Base-by-base conservation (phyloP, 2,329 filamentous ascomycete genomes). In the Aspergillus sclerotialis region DNA sequence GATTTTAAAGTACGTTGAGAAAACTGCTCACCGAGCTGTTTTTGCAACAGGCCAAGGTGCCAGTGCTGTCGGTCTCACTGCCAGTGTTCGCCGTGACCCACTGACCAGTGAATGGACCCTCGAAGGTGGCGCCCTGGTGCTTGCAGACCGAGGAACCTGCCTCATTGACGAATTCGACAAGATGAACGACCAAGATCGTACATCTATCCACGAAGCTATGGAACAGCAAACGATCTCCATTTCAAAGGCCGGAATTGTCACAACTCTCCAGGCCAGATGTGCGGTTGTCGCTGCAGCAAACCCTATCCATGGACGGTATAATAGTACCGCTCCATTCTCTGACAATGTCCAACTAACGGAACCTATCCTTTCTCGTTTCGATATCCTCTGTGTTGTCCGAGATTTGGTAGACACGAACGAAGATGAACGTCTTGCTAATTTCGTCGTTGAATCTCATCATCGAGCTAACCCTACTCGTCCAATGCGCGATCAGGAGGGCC, bases 161-260 rank as follows among this genome's bases (percentile, higher is more conserved):
- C 72, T 98, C 18, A 98, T 98, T 43, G 92, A 98, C 53, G 92
- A 98, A 64, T 98, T 98, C 52, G 92, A 98, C 75, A 98, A 98
- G 73, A 98, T 98, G 92, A 96, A 96, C 60, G 92, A 98, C 59
- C 88, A 96, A 58, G 92, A 98, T 61, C 80, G 92, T 45, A 96
- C 92, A 1, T 94, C 88, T 6, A 98, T 98, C 49, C 92, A 98
- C 74, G 92, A 98, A 71, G 92, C 92, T 40, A 98, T 98, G 92
- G 92, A 98, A 64, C 92, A 98, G 64, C 92, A 98, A 66, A 98
- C 92, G 2, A 98, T 98, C 48, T 96, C 90, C 41, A 98, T 98
- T 55, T 94, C 88, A 45, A 98, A 98, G 61, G 92, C 92, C 1
- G 92, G 92, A 64, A 98, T 98, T 41, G 92, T 98, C 28, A 98